Conservation (phyloP, 2,329 filamentous ascomycete genomes). For the Cladosporium phlei region DNA sequence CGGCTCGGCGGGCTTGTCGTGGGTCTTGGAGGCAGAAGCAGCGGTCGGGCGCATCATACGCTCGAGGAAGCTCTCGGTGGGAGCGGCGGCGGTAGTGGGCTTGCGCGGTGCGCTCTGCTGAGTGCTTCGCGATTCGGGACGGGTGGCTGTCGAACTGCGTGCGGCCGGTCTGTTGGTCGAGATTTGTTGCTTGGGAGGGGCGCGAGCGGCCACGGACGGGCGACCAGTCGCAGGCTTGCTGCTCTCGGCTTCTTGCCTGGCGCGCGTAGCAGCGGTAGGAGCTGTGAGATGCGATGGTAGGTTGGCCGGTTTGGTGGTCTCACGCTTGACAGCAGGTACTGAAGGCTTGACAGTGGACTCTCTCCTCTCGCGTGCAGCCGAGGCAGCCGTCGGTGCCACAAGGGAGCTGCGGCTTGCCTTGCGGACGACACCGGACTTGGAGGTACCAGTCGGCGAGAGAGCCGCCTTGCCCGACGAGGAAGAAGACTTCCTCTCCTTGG, state of each 20-base stretch:
- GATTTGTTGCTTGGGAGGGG: conserved; percentile 17
- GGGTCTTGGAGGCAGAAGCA: conserved; percentile 61
- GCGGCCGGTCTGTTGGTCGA: conserved; percentile 31
- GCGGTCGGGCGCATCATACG: conserved; percentile 77
- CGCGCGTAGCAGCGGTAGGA: conserved; percentile 65
- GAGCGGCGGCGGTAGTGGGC: conserved; percentile 50
- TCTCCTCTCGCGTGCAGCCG: conserved; percentile 23
- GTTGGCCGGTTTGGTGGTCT: conserved; percentile 63
- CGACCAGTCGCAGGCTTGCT: conserved; percentile 15
- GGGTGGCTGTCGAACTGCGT: conserved; percentile 32
- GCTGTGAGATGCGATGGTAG: conserved; percentile 64
- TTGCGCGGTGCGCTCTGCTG: conserved; percentile 30
- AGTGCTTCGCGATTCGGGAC: conserved; percentile 44
- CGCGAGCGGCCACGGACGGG: conserved; percentile 17
- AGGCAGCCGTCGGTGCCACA: conserved; percentile 32
- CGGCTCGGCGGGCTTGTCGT: conserved; percentile 51
- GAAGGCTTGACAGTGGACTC: conserved; percentile 18
- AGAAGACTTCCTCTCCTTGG: conserved; percentile 12
- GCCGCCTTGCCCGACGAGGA: conserved; percentile 15
- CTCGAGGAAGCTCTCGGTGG: conserved; percentile 70
- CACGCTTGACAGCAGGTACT: conserved; percentile 42
- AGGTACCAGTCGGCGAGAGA: conserved; percentile 3
- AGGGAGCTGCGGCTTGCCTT: conserved; percentile 32
- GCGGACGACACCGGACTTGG: conserved; percentile 13
- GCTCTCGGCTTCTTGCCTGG: conserved; percentile 47